Evolutionary conservation across 192 early-diverging fungal genomes (phyloP).

Genomic region (Oehlia diaphana): DNA sequence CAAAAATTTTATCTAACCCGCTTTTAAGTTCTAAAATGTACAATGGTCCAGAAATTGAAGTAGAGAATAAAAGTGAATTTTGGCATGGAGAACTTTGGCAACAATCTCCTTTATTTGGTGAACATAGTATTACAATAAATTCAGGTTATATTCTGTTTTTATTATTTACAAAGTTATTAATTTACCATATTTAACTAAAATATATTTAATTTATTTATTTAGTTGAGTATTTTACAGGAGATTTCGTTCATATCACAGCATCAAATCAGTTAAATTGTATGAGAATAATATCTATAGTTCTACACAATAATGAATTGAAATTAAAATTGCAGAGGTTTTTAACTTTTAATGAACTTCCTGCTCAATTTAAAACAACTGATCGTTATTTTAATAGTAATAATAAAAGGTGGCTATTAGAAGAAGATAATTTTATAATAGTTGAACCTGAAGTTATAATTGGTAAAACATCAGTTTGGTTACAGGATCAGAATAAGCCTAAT

Average conservation of each 20-base stretch:
- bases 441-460: background rate
- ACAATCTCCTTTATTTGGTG: background rate
- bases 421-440: background rate
- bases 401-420: slow-evolving; percentile 4
- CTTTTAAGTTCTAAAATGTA: background rate
- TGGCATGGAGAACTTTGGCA: slow-evolving; percentile 14
- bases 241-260: background rate
- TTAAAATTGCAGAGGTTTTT: background rate
- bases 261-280: too few species aligned
- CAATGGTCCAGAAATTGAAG: background rate
- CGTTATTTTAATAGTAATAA: too few species aligned
- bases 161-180: too few species aligned
- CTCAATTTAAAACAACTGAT: background rate
- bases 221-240: background rate
- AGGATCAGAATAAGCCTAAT: background rate
- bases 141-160: too few species aligned
- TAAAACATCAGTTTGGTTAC: background rate
- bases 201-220: background rate
- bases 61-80: slow-evolving; percentile 1
- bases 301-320: background rate
- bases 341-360: too few species aligned
- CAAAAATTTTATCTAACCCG: background rate
- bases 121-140: background rate
- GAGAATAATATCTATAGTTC: background rate
- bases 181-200: too few species aligned